Conservation (phyloP, 768 basidiomycete species). For the Myochromella boudieri region DNA sequence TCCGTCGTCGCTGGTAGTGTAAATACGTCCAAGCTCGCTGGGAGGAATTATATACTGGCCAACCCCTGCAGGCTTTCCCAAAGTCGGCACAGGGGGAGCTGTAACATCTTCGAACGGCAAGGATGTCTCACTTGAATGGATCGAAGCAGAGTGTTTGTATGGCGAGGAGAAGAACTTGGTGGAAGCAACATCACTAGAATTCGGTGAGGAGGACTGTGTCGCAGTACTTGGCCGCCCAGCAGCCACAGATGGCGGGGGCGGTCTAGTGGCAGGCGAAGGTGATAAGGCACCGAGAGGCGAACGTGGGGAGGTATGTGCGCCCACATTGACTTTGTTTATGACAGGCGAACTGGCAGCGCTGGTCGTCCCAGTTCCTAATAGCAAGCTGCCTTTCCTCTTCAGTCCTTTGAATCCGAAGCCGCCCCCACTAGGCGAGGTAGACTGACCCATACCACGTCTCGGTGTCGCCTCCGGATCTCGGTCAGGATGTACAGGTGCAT, state of each 20-base stretch:
- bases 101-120: slow-evolving; percentile 26
- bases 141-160: slow-evolving; percentile 31
- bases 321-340: neutral
- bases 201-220: slow-evolving; percentile 62
- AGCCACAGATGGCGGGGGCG: slow-evolving; percentile 1
- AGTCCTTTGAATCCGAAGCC: slow-evolving; percentile 10
- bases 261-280: neutral
- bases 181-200: slow-evolving; percentile 57
- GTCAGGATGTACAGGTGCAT: too few species aligned
- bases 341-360: neutral
- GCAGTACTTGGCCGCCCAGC: slow-evolving; percentile 42
- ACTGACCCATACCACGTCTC: too few species aligned
- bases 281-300: slow-evolving; percentile 1
- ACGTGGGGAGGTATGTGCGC: neutral
- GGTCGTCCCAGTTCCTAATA: slow-evolving; percentile 11
- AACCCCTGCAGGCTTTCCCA: slow-evolving; percentile 13
- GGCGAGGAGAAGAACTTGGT: slow-evolving; percentile 46
- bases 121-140: slow-evolving; percentile 59
- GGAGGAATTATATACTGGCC: slow-evolving; percentile 57
- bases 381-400: slow-evolving; percentile 14
- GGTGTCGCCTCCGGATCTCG: too few species aligned
- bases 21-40: slow-evolving; percentile 47
- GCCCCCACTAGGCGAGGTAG: too few species aligned
- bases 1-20: slow-evolving; percentile 24
- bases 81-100: slow-evolving; percentile 40